Evolutionary conservation across 1,284 basidiomycete species (phyloP).

Genomic region (Sparassis latifolia): DNA sequence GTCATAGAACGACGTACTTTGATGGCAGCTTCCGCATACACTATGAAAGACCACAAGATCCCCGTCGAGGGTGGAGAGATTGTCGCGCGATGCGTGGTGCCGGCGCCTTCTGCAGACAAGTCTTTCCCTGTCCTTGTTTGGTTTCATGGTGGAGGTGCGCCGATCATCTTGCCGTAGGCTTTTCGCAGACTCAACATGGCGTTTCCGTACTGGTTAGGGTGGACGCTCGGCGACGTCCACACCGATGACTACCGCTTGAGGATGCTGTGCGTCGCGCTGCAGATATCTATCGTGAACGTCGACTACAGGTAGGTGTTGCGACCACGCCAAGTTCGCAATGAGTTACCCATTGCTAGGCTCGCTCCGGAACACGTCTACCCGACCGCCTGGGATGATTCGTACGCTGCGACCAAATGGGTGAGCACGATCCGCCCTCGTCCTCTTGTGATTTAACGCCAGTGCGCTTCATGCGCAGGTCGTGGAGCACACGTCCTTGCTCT

Average conservation of each 20-base stretch:
- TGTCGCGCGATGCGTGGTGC: conserved; percentile 7
- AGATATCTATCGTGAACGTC: conserved; percentile 13
- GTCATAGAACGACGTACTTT: background rate
- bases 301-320: conserved; percentile 12
- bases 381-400: conserved; percentile 11
- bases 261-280: conserved; percentile 11
- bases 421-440: too few relatives aligned
- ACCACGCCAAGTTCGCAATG: background rate
- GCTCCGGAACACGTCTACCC: conserved; percentile 16
- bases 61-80: conserved; percentile 12
- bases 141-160: conserved; percentile 14
- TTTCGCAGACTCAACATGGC: background rate
- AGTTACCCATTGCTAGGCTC: conserved; percentile 1
- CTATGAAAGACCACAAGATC: conserved; percentile 9
- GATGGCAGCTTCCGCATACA: conserved; percentile 1
- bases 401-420: conserved; percentile 18
- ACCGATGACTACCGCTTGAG: conserved; percentile 13
- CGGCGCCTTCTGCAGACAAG: background rate
- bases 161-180: background rate
- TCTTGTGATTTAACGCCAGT: too few relatives aligned
- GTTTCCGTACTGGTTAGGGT: conserved; percentile 1
- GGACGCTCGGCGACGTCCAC: conserved; percentile 9
- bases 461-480: conserved; percentile 5
- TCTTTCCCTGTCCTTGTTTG: conserved; percentile 11
- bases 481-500: conserved; percentile 5